Evolutionary conservation across 768 basidiomycete genomes (phyloP), one percentile per base, ranked within the genome.

Genomic region (Termitomyces sp.): DNA sequence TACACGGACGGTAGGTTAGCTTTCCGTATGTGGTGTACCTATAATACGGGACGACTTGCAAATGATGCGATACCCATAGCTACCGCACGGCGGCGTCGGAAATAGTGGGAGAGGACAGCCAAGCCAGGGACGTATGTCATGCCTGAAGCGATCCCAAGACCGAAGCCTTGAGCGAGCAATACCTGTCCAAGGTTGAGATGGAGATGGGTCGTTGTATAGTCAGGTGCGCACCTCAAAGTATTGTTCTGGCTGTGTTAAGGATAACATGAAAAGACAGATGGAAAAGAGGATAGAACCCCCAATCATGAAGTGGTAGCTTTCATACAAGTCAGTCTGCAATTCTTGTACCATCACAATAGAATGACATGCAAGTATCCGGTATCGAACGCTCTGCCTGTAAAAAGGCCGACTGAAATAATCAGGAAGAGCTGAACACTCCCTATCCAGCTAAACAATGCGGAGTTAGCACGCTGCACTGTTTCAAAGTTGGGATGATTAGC

Each of bases 1-100:
- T 33, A 31, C 13, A 51, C 9, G 31, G 29, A 41, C 6, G 3
- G n/a, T 2, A 12, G 22, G 41, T 42, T 18, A 46, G 29, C 24
- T 7, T 26, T 13, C 15, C 5, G 10, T n/a, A 34, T 10, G 12
- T 2, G 20, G 9, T 45, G 6, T 36, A 22, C 12, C 0, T 18
- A 2, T n/a, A 28, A 16, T 33, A 3, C 6, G 24, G 64, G 44
- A 47, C 63, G 60, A 37, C 69, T 36, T 44, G 66, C 74, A 7
- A 80, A 75, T 5, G 78, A 71, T 16, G 75, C 77, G 51, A 85
- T 70, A 26, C 81, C 77, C 65, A 81, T 79, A 0, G 79, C 82
- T 34, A 81, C 64, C 9, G 77, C 74, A 13, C 79, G 76, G 5
- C 74, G 75, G 18, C 65, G 66, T 31, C 70, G 65, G 67, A 84